Evolutionary conservation across 495 filamentous ascomycete species (phyloP).

Genomic region (Zalerion maritima): DNA sequence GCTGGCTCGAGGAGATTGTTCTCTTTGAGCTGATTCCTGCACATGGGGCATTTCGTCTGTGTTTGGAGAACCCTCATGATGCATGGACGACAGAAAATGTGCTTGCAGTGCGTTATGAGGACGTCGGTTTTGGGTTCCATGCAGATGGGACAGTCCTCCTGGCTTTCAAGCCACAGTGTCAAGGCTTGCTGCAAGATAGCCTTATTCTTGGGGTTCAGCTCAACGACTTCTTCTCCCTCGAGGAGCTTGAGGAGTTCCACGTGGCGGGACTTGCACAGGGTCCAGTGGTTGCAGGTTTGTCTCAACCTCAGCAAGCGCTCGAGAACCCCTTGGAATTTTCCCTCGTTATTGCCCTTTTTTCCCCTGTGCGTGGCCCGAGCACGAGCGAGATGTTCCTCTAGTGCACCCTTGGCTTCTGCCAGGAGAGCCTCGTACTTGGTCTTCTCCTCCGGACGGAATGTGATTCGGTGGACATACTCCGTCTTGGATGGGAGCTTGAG

Average conservation of each 20-base stretch:
- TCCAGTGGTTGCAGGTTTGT: slow-evolving; percentile 83
- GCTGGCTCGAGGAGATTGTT: slow-evolving; percentile 49
- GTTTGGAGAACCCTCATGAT: slow-evolving; percentile 66
- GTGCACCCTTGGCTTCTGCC: slow-evolving; percentile 60
- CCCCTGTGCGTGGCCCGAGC: slow-evolving; percentile 24
- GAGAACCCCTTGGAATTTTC: slow-evolving; percentile 47
- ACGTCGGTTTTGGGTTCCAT: too few relatives aligned
- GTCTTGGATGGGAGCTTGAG: slow-evolving; percentile 63
- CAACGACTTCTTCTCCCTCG: slow-evolving; percentile 49
- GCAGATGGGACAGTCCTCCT: slow-evolving; percentile 77
- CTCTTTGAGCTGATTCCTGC: slow-evolving; percentile 56
- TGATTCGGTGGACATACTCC: slow-evolving; percentile 67
- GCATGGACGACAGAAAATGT: slow-evolving; percentile 62
- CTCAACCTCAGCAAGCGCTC: slow-evolving; percentile 75
- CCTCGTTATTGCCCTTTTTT: slow-evolving; percentile 36
- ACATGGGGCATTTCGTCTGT: slow-evolving; percentile 80
- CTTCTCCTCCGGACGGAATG: slow-evolving; percentile 59
- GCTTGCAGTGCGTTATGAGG: slow-evolving; percentile 78
- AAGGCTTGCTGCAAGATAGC: slow-evolving; percentile 63
- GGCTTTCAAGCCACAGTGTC: slow-evolving; percentile 62
- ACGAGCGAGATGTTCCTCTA: slow-evolving; percentile 49
- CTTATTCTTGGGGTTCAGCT: slow-evolving; percentile 58
- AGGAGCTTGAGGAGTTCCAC: slow-evolving; percentile 53
- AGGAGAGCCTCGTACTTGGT: slow-evolving; percentile 70
- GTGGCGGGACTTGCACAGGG: slow-evolving; percentile 58